Evolutionary conservation across 192 early-diverging fungal species (phyloP).

Genomic region (Rhizoclosmatium sp.): DNA sequence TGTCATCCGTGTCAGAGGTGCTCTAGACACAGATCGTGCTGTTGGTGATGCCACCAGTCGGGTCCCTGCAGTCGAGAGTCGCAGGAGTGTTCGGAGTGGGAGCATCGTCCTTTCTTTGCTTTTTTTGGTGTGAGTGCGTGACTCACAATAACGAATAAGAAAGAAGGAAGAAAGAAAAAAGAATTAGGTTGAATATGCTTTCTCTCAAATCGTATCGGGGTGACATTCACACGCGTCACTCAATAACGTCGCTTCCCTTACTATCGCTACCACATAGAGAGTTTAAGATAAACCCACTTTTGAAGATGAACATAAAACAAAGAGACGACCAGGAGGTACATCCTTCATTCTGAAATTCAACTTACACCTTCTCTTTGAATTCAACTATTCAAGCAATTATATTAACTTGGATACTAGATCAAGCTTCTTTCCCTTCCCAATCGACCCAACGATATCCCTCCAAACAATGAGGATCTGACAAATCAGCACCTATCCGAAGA

Average conservation of each 20-base stretch:
- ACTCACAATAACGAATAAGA: background rate
- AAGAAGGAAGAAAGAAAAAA: too few species aligned
- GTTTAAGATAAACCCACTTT: background rate
- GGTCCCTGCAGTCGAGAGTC: background rate
- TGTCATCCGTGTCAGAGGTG: background rate
- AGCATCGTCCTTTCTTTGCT: background rate
- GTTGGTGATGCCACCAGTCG: background rate
- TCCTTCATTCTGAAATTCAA: background rate
- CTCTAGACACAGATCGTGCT: background rate
- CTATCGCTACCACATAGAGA: background rate
- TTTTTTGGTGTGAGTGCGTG: background rate
- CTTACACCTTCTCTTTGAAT: background rate
- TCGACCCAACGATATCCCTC: background rate
- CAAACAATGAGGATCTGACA: background rate
- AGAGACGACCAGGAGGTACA: background rate
- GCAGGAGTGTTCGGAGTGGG: background rate
- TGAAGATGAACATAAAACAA: background rate
- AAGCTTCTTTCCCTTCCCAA: constrained; percentile 4
- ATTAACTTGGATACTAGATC: background rate
- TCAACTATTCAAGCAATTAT: background rate
- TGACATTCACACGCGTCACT: too few species aligned
- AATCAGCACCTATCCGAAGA: background rate
- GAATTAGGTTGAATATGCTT: background rate
- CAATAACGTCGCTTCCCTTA: background rate
- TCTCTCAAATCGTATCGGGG: background rate